Percentiles rank a stretch among this genome's conserved stretches.
These are phyloP conservation scores for Jamesozyma spencerorum DNA, from an alignment of 805 yeast species.

Conservation along the genomic window DNA sequence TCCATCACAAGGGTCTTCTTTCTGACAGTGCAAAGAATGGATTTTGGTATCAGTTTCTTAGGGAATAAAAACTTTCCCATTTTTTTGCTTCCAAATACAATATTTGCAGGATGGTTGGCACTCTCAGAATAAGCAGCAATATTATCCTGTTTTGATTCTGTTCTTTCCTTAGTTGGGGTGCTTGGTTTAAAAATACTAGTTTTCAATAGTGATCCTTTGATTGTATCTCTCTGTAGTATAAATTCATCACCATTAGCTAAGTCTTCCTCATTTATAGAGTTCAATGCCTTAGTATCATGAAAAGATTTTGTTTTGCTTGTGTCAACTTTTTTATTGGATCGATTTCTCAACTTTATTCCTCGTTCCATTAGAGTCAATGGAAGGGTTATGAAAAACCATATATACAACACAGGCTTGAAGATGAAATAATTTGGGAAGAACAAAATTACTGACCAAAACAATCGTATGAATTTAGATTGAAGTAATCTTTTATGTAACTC, in stretches of 20 bases:
- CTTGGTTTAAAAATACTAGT: conserved; percentile 5
- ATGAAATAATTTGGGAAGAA: conserved; percentile 44
- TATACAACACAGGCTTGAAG: conserved; percentile 41
- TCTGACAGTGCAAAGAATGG: conserved; percentile 29
- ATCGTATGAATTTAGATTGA: neutral
- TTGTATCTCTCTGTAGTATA: conserved; percentile 22
- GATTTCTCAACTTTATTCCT: conserved; percentile 15
- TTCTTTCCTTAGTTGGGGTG: conserved; percentile 2
- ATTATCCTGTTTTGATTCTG: neutral
- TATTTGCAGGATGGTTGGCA: too few relatives aligned
- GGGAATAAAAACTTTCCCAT: conserved; percentile 38
- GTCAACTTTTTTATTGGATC: conserved; percentile 1
- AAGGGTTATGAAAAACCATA: conserved; percentile 45
- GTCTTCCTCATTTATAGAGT: conserved; percentile 19
- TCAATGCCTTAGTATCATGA: neutral
- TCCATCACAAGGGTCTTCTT: conserved; percentile 69
- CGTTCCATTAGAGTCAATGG: conserved; percentile 41
- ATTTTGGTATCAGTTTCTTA: conserved; percentile 33
- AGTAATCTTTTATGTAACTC: neutral
- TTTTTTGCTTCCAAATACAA: conserved; percentile 23
- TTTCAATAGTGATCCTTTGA: conserved; percentile 26
- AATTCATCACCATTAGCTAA: conserved; percentile 24
- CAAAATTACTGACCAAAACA: conserved; percentile 27
- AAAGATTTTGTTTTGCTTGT: neutral
- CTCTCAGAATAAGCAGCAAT: too few relatives aligned